Evolutionary conservation across 495 filamentous ascomycete genomes (phyloP), one percentile per base, ranked within the genome.

Genomic region (Lasiosphaeriaceae sp.): DNA sequence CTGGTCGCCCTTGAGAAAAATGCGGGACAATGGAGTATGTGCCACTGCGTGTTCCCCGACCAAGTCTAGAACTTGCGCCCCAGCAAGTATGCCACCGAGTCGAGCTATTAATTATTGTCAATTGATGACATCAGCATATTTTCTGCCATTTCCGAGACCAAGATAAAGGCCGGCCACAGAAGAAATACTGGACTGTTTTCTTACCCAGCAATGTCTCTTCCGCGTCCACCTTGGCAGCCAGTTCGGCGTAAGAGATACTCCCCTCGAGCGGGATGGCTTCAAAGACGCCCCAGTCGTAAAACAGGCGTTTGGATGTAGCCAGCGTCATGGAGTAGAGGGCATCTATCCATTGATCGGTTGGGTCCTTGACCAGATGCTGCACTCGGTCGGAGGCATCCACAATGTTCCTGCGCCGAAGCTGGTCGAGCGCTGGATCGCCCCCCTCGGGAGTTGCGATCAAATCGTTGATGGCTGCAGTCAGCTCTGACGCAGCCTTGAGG

Each of bases 31-130:
- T 9, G 23, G n/a, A 4, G 56, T 58, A 34, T 58, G 56, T 0
- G 56, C 56, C 11, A 58, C 50, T 2, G 19, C 16, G 50, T 58
- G 41, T 0, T n/a, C 19, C 8, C 56, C 56, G 17, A 47, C 43
- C 24, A n/a, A 22, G 20, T 29, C 23, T 5, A 58, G 29, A 12
- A 52, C 43, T 6, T 49, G 39, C 4, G 41, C 16, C 11, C 39
- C 26, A 12, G 37, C 21, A 17, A 55, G 57, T 2, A 55, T 22
- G 8, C 48, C 17, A 23, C 23, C 22, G 44, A 50, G 2, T 8
- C 50, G 50, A 16, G 22, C 50, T 53, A 14, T 26, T 1, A 22
- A 6, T 31, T 2, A 29, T 4, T 31, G 9, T 50, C 12, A 14
- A 14, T 11, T n/a, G n/a, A n/a, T n/a, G n/a, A n/a, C n/a, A n/a